Conservation (phyloP, 306 rosid species). For the Hippophae gyantsensis region DNA sequence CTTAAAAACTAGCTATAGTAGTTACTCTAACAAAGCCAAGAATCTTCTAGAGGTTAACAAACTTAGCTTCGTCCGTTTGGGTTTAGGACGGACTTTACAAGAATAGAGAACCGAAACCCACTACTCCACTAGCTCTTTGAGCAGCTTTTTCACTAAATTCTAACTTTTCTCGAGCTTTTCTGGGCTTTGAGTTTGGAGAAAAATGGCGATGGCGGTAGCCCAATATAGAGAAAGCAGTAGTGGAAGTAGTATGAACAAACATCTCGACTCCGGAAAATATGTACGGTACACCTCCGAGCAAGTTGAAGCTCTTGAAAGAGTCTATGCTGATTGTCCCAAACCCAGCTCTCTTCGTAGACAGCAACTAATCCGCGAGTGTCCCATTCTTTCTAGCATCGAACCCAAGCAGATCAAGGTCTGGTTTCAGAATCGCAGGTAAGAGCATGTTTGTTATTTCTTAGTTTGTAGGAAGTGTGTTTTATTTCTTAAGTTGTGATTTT, state of each 20-base stretch:
- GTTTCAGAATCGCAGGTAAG: conserved; percentile 94
- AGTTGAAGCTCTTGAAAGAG: conserved; percentile 88
- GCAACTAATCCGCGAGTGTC: conserved; percentile 85
- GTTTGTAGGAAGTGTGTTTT: neutral
- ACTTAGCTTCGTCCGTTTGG: conserved; percentile 13
- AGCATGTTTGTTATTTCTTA: neutral
- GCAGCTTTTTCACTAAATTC: neutral
- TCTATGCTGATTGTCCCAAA: conserved; percentile 88
- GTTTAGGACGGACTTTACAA: conserved; percentile 30
- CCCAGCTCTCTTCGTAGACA: conserved; percentile 92
- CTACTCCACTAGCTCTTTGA: conserved; percentile 5
- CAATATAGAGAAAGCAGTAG: conserved; percentile 81
- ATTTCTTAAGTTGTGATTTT: neutral
- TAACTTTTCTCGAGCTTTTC: neutral
- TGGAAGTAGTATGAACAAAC: conserved; percentile 66
- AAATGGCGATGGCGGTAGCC: conserved; percentile 84
- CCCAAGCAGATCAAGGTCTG: conserved; percentile 99
- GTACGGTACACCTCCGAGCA: conserved; percentile 92
- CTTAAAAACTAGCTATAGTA: conserved; percentile 15
- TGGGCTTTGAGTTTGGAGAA: conserved; percentile 6
- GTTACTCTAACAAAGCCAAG: conserved; percentile 8
- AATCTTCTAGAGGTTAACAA: conserved; percentile 19
- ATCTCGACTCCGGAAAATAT: conserved; percentile 82
- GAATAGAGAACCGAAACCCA: conserved; percentile 19
- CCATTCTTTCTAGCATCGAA: conserved; percentile 83